Conservation (phyloP, 129 eudicot species). For the Mikania micrantha region DNA sequence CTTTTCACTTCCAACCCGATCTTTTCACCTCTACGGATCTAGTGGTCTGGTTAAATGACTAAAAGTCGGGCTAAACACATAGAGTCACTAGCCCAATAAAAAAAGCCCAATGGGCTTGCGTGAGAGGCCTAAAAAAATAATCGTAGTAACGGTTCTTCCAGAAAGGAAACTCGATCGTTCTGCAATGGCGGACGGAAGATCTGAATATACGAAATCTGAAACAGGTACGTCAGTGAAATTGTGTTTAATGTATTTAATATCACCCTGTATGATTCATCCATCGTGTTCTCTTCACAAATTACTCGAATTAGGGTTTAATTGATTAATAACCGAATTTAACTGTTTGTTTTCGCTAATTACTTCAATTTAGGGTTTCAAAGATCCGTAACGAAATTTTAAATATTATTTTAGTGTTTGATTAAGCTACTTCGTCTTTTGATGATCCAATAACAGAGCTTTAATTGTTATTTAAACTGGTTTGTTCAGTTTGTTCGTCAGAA, state of each 20-base stretch:
- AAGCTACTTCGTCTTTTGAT: not conserved
- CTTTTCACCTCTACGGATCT: no score
- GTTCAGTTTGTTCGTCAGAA: no score
- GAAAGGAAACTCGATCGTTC: not conserved
- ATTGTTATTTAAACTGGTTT: not conserved
- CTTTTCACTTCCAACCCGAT: no score
- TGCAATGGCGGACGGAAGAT: slow-evolving; percentile 22
- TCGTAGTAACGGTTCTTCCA: not conserved
- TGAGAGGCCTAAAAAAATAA: not conserved
- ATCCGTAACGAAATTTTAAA: not conserved
- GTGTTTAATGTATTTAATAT: not conserved
- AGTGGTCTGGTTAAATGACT: no score
- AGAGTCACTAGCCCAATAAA: not conserved
- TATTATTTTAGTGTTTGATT: not conserved
- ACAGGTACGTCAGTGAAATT: slow-evolving; percentile 3
- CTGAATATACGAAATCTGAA: slow-evolving; percentile 13
- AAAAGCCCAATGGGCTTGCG: not conserved
- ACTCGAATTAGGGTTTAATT: not conserved
- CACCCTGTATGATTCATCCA: not conserved
- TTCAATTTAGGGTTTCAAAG: not conserved
- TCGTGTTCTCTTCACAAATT: not conserved
- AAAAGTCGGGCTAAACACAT: no score
- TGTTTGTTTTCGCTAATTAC: no score
- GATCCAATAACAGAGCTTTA: not conserved
- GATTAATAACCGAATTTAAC: not conserved